phyloP scores from a whole-genome alignment of 2,329 filamentous ascomycete genomes.

The Paraconiothyrium sp. region DNA sequence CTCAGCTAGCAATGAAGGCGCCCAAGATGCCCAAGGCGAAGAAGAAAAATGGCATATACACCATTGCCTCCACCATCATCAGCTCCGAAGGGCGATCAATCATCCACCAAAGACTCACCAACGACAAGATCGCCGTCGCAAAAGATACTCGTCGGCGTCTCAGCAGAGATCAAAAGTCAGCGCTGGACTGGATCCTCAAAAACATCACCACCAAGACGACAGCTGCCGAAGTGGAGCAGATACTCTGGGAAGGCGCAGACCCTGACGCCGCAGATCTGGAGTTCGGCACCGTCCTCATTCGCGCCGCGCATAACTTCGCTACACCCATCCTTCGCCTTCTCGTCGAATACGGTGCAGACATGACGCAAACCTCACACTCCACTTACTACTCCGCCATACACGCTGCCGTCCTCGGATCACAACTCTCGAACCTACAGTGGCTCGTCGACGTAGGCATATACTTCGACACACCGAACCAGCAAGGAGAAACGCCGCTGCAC shows the following conservation, averaged over 20 bases:
- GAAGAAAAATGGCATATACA: constrained; percentile 19
- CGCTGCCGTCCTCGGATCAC: constrained; percentile 38
- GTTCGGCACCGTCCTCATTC: constrained; percentile 41
- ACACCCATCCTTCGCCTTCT: constrained; percentile 33
- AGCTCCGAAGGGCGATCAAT: constrained; percentile 37
- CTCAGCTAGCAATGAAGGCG: constrained; percentile 9
- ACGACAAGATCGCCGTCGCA: constrained; percentile 41
- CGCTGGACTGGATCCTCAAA: constrained; percentile 40
- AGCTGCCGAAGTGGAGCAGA: constrained; percentile 35
- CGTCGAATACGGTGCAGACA: constrained; percentile 44
- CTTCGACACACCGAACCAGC: constrained; percentile 36
- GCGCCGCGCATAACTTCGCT: constrained; percentile 40
- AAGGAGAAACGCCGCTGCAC: constrained; percentile 45
- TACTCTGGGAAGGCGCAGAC: constrained; percentile 44
- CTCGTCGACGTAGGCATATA: constrained; percentile 37
- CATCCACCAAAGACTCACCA: constrained; percentile 36
- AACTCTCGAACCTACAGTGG: constrained; percentile 38
- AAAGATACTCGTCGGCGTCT: constrained; percentile 38
- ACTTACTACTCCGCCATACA: constrained; percentile 40
- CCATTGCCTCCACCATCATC: constrained; percentile 30
- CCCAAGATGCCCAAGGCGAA: constrained; percentile 22
- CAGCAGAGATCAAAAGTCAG: constrained; percentile 34
- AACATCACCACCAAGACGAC: constrained; percentile 38
- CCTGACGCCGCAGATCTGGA: constrained; percentile 41
- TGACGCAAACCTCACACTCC: constrained; percentile 28